Conservation (phyloP, 495 filamentous ascomycete species). For the Pseudoneurospora amorphoporcata region DNA sequence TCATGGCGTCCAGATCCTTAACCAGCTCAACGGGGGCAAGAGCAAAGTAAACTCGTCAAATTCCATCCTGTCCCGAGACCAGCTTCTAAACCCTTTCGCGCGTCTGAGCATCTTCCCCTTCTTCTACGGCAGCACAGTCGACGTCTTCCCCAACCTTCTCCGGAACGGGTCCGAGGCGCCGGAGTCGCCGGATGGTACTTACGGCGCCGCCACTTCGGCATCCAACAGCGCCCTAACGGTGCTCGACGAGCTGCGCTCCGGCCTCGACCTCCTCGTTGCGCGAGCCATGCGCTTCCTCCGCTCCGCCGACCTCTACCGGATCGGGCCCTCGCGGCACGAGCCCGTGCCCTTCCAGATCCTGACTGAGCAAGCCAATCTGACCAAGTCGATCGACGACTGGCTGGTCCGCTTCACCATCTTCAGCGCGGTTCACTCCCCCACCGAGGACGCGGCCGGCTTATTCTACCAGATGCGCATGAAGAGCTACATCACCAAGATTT, state of each 20-base stretch:
- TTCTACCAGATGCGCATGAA: conserved; percentile 13
- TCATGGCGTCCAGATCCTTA: conserved; percentile 28
- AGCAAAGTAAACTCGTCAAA: background rate
- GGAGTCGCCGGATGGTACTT: background rate
- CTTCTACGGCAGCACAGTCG: conserved; percentile 22
- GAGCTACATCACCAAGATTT: conserved; percentile 10
- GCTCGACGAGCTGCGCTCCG: conserved; percentile 12
- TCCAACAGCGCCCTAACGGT: conserved; percentile 10
- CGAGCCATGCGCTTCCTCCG: conserved; percentile 18
- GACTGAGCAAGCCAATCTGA: conserved; percentile 1
- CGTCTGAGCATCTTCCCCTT: conserved; percentile 23
- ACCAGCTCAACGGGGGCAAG: conserved; percentile 5
- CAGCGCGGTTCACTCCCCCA: background rate
- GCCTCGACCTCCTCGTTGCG: conserved; percentile 20
- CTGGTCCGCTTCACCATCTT: conserved; percentile 13
- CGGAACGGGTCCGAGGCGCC: conserved; percentile 1
- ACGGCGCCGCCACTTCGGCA: background rate
- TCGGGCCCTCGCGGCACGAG: conserved; percentile 6
- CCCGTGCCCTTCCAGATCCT: conserved; percentile 4
- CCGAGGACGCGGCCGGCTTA: background rate
- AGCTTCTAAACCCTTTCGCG: conserved; percentile 24
- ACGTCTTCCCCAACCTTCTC: conserved; percentile 16
- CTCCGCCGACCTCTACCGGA: conserved; percentile 13
- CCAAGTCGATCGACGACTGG: conserved; percentile 14
- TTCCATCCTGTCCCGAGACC: conserved; percentile 17